Evolutionary conservation across 192 early-diverging fungal genomes (phyloP).

Genomic region (Coemansia asiatica): DNA sequence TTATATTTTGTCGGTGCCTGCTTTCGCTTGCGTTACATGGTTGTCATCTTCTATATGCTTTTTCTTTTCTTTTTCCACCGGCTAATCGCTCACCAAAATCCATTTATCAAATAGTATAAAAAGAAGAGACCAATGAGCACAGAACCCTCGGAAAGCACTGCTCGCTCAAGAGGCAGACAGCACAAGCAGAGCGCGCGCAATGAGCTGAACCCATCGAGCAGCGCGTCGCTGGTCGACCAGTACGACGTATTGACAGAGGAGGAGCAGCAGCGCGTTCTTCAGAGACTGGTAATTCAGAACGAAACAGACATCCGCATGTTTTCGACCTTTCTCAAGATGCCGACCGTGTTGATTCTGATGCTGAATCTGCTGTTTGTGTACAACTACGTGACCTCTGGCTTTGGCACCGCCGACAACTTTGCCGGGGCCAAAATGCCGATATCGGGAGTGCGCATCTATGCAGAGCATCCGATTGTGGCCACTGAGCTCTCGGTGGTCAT

Average conservation of each 20-base stretch:
- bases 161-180: not conserved
- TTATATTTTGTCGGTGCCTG: too few relatives aligned
- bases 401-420: conserved; percentile 8
- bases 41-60: too few relatives aligned
- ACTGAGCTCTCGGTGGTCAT: conserved; percentile 42
- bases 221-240: conserved; percentile 24
- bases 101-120: too few relatives aligned
- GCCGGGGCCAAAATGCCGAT: conserved; percentile 24
- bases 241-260: conserved; percentile 28
- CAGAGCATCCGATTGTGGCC: conserved; percentile 31
- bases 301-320: conserved; percentile 46
- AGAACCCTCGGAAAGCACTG: not conserved
- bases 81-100: too few relatives aligned
- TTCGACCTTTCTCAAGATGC: conserved; percentile 37
- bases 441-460: conserved; percentile 13
- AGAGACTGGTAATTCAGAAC: conserved; percentile 34
- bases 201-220: conserved; percentile 18
- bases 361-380: conserved; percentile 43
- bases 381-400: conserved; percentile 26
- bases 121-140: conserved; percentile 4
- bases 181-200: conserved; percentile 15
- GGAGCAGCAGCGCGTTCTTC: conserved; percentile 25
- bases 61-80: too few relatives aligned
- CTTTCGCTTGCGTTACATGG: too few relatives aligned
- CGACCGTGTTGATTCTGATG: conserved; percentile 31